phyloP scores from a whole-genome alignment of 768 basidiomycete genomes.

The Tephrocybe sp. region DNA sequence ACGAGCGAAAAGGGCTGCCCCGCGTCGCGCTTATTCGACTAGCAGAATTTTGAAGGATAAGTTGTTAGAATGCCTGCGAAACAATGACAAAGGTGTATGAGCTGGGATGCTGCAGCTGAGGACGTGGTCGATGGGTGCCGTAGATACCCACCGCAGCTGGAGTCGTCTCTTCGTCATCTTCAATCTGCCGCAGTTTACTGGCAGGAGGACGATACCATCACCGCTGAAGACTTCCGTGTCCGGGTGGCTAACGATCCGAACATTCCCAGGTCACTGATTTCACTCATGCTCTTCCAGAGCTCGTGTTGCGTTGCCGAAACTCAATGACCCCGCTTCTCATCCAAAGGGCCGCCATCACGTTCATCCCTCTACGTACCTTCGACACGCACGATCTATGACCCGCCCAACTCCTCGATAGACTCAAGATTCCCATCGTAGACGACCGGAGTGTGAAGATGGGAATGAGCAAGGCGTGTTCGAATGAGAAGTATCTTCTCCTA shows the following conservation, averaged over 20 bases:
- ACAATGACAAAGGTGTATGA: too few relatives aligned
- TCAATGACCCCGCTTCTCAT: not conserved
- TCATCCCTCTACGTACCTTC: not conserved
- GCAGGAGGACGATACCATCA: conserved; percentile 12
- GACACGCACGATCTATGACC: conserved; percentile 6
- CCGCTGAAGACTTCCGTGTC: not conserved
- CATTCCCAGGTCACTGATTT: not conserved
- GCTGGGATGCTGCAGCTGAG: too few relatives aligned
- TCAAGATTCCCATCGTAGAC: too few relatives aligned
- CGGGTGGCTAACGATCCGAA: not conserved
- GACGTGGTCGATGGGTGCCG: too few relatives aligned
- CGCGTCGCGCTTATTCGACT: too few relatives aligned
- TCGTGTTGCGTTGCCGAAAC: not conserved
- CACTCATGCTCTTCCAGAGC: not conserved
- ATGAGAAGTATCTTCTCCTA: too few relatives aligned
- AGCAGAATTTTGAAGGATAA: too few relatives aligned
- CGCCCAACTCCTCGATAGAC: too few relatives aligned
- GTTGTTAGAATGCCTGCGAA: too few relatives aligned
- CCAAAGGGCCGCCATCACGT: not conserved
- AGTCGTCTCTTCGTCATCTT: not conserved
- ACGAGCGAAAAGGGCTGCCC: too few relatives aligned
- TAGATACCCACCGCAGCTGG: not conserved
- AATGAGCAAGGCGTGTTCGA: too few relatives aligned
- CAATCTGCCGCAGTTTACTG: conserved; percentile 7
- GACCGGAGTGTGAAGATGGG: too few relatives aligned